Evolutionary conservation across 2,329 filamentous ascomycete genomes (phyloP).

Genomic region (Xenosphaeropsis pyriputrescens): DNA sequence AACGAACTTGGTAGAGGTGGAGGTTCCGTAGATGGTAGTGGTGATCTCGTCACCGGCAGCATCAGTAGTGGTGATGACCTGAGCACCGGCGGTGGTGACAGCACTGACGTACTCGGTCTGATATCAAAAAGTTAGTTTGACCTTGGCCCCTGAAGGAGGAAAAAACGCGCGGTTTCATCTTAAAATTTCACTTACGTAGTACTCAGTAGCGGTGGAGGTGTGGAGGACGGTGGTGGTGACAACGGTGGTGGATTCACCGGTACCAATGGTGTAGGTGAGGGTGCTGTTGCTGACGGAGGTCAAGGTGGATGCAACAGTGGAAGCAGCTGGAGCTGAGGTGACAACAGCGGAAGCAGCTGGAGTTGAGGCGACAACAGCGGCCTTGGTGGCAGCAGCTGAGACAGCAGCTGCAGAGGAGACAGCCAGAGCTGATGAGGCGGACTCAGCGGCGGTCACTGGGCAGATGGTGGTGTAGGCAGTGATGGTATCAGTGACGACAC

Average conservation of each 20-base stretch:
- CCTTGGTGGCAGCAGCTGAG: constrained; percentile 5
- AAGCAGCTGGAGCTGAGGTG: background rate
- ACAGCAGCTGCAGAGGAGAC: constrained; percentile 18
- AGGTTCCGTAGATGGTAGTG: constrained; percentile 1
- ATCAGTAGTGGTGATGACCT: background rate
- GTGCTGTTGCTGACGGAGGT: constrained; percentile 19
- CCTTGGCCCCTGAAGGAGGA: no score
- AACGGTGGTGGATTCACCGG: constrained; percentile 25
- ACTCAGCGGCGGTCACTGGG: constrained; percentile 25
- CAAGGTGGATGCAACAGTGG: background rate
- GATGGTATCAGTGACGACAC: constrained; percentile 24
- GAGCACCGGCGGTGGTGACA: constrained; percentile 7
- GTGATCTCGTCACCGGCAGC: background rate
- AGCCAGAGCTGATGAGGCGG: constrained; percentile 22
- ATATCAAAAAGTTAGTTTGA: no score
- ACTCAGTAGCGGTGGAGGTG: constrained; percentile 18
- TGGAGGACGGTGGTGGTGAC: constrained; percentile 26
- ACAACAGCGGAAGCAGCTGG: constrained; percentile 4
- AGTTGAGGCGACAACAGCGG: constrained; percentile 2
- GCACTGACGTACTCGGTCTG: constrained; percentile 1
- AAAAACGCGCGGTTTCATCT: constrained; percentile 1
- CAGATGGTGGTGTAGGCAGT: constrained; percentile 32
- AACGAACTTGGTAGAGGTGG: constrained; percentile 6
- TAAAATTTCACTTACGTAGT: background rate
- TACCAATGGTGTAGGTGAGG: constrained; percentile 25